Base-by-base conservation (phyloP, 2,329 filamentous ascomycete species). In the Calonectria pseudoturangicola region DNA sequence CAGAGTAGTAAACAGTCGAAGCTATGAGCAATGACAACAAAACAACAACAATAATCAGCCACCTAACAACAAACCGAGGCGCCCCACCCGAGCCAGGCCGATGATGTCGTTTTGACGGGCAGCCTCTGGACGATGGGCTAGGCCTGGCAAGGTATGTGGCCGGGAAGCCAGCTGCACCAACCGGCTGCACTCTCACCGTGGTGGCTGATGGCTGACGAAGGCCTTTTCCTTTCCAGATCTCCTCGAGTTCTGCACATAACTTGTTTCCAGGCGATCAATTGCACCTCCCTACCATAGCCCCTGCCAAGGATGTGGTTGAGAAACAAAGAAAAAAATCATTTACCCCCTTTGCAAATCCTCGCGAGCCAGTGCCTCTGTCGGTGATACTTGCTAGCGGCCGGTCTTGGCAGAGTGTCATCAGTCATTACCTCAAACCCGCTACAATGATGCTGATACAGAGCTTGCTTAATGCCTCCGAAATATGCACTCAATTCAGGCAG, bases 141-240 rank as follows among this genome's bases (percentile, higher is more conserved):
- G 48, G 47, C 36, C 60, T 27, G 39, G 67, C 67, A 48, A 56
- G 36, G 39, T 48, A 64, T 41, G 63, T 54, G 33, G 30, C 54
- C 54, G 54, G 54, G 18, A 21, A 41, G 30, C 54, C 27, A 60
- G 39, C 33, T 41, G 54, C 54, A 41, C 54, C 54, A 60, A 41
- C 54, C 36, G 36, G 54, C 54, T 7, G 33, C 54, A 60, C 36
- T 27, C 54, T 60, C 54, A 28, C 54, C 54, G 54, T 64, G 66
- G 64, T 79, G 72, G 69, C 77, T 76, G 76, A 78, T 66, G 68
- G 68, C 62, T 76, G 63, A 79, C 73, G 69, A 68, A 58, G 13
- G 47, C 33, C 27, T 39, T 58, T 39, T 33, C 21, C 48, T 58
- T 39, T 33, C 21, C 66, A 66, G 45, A 62, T 63, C 54, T 16